Evolutionary conservation across 2,329 filamentous ascomycete genomes (phyloP).

Genomic region (Thermothelomyces thermophilus): DNA sequence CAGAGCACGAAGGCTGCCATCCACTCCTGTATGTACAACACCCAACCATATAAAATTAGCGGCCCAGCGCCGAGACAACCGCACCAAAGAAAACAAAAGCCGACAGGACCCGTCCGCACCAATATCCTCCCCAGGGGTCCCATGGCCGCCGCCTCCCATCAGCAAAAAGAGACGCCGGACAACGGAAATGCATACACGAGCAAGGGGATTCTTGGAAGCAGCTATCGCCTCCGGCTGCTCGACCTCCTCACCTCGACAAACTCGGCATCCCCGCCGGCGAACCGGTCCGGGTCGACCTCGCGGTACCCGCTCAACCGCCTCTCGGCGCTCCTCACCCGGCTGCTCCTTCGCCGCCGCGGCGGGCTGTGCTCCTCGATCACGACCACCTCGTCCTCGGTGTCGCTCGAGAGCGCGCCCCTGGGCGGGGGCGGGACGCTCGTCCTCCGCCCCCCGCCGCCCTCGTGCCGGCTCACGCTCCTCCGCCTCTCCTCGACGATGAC

Average conservation of each 20-base stretch:
- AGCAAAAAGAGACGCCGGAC: neutral
- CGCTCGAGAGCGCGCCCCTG: slow-evolving; percentile 19
- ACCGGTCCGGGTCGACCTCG: slow-evolving; percentile 31
- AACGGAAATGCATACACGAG: no score
- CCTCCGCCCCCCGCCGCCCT: neutral
- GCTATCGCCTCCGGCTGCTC: slow-evolving; percentile 8
- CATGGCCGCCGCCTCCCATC: no score
- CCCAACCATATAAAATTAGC: no score
- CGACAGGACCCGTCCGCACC: no score
- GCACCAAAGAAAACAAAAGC: no score
- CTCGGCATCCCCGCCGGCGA: slow-evolving; percentile 27
- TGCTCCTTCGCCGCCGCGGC: slow-evolving; percentile 21
- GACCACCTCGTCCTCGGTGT: slow-evolving; percentile 28
- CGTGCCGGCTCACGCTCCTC: slow-evolving; percentile 16
- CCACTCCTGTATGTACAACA: no score
- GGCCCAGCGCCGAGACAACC: no score
- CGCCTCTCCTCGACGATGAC: slow-evolving; percentile 28
- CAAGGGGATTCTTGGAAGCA: no score
- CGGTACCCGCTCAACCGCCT: slow-evolving; percentile 25
- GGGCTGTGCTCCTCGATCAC: slow-evolving; percentile 32
- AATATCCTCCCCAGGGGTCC: no score
- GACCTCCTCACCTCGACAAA: slow-evolving; percentile 26
- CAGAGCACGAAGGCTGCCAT: no score
- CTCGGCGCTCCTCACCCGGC: slow-evolving; percentile 25
- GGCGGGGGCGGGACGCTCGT: slow-evolving; percentile 13